Evolutionary conservation across 1,284 basidiomycete genomes (phyloP).

Genomic region (Puccinia horiana): DNA sequence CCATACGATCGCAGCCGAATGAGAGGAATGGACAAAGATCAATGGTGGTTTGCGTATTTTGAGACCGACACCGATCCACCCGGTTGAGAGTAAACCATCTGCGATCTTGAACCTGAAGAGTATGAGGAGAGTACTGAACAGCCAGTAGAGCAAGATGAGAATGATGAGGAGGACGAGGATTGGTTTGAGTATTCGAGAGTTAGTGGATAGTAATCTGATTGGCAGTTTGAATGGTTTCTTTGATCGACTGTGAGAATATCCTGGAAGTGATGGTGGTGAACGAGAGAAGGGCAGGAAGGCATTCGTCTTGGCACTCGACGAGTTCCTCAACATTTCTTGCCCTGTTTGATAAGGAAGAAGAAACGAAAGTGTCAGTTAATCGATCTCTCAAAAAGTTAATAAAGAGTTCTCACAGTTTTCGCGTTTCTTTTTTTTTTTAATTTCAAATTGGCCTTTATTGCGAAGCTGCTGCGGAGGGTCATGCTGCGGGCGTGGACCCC

Average conservation of each 20-base stretch:
- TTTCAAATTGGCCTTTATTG: no score
- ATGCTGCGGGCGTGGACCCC: no score
- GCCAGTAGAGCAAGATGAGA: not conserved
- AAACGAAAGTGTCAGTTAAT: not conserved
- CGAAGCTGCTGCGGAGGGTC: no score
- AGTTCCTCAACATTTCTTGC: not conserved
- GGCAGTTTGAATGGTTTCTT: not conserved
- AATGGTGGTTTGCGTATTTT: conserved; percentile 52
- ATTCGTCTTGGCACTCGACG: not conserved
- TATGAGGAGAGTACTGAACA: conserved; percentile 32
- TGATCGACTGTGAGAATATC: not conserved
- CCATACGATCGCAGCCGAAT: conserved; percentile 51
- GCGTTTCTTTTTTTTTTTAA: no score
- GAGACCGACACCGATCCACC: conserved; percentile 49
- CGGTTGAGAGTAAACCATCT: conserved; percentile 50
- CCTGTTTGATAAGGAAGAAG: not conserved
- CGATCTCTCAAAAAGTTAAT: no score
- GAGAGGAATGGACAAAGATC: conserved; percentile 51
- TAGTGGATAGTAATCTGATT: not conserved
- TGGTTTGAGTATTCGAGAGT: not conserved
- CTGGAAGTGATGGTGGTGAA: not conserved
- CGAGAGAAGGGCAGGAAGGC: not conserved
- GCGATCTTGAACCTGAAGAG: conserved; percentile 52
- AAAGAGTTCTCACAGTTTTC: no score
- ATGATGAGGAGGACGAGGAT: not conserved